A percentile compares a stretch with the other conserved stretches of the same genome.
Evolutionary conservation across 1,284 basidiomycete species (phyloP).

Genomic region (Neolentinus lepideus): DNA sequence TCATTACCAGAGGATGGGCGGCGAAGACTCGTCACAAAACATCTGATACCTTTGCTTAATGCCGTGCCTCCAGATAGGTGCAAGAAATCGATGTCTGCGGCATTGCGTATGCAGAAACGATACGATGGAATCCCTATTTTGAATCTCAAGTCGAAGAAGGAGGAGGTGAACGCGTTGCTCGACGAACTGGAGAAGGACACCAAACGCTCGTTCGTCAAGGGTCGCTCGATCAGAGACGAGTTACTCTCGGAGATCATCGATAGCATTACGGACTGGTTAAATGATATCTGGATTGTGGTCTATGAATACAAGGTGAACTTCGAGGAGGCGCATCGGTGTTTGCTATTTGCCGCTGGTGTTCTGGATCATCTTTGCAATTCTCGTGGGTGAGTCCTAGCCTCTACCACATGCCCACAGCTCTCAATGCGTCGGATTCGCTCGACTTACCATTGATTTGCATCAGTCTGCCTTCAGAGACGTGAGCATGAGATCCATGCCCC

Average conservation of each 20-base stretch:
- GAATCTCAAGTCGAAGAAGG: not conserved
- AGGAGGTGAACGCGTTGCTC: constrained; percentile 13
- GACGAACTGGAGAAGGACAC: constrained; percentile 41
- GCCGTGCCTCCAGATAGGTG: constrained; percentile 24
- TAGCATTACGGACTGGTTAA: constrained; percentile 47
- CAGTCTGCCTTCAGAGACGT: not conserved
- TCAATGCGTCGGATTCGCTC: no score
- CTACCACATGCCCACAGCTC: no score
- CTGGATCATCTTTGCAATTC: constrained; percentile 34
- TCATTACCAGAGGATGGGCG: constrained; percentile 37
- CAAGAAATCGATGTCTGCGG: constrained; percentile 25
- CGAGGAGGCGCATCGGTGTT: constrained; percentile 42
- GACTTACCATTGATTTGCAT: not conserved
- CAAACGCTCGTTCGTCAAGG: constrained; percentile 42
- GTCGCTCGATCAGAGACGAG: constrained; percentile 43
- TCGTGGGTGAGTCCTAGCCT: constrained; percentile 31
- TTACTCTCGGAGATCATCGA: constrained; percentile 46
- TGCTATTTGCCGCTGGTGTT: constrained; percentile 40
- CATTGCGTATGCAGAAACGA: constrained; percentile 6
- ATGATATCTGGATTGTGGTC: constrained; percentile 50
- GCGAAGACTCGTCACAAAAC: constrained; percentile 32
- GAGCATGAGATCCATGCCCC: not conserved
- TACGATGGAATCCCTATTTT: not conserved
- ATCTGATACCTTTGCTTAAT: constrained; percentile 34
- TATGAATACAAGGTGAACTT: constrained; percentile 51